phyloP scores from a whole-genome alignment of 2,329 filamentous ascomycete species.

The Stemphylium beticola region DNA sequence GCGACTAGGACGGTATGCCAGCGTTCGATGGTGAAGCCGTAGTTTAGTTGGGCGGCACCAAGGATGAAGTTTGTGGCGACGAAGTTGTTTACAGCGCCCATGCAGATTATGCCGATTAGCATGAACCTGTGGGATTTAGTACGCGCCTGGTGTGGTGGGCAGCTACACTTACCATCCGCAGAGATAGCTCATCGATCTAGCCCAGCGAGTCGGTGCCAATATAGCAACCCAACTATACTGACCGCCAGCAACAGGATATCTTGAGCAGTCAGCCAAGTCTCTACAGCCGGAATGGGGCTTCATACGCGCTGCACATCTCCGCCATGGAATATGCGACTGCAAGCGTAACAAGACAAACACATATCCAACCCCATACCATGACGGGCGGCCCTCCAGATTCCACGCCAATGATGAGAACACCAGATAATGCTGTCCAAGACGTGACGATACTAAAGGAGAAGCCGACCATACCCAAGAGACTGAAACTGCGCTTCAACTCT shows the following conservation, averaged over 20 bases:
- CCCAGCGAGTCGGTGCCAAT: conserved; percentile 55
- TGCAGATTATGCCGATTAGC: conserved; percentile 54
- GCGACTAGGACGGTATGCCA: conserved; percentile 64
- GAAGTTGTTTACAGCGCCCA: conserved; percentile 63
- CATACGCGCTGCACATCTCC: conserved; percentile 60
- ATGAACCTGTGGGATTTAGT: conserved; percentile 22
- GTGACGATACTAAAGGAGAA: conserved; percentile 66
- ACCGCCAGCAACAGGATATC: conserved; percentile 62
- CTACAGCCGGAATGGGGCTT: not conserved
- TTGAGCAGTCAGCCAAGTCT: conserved; percentile 4
- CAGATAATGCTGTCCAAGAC: conserved; percentile 63
- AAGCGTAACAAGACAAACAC: conserved; percentile 58
- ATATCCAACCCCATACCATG: conserved; percentile 65
- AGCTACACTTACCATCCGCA: conserved; percentile 49
- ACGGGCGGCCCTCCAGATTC: conserved; percentile 63
- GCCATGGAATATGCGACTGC: conserved; percentile 65
- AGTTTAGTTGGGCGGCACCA: conserved; percentile 60
- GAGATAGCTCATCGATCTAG: conserved; percentile 47
- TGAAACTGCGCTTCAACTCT: conserved; percentile 65
- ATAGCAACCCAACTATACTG: conserved; percentile 66
- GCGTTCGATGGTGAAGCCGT: conserved; percentile 59
- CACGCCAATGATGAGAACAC: conserved; percentile 63
- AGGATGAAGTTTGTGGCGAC: conserved; percentile 63
- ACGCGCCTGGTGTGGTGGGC: not conserved
- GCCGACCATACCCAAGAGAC: conserved; percentile 63